Conservation (phyloP, 305 asterid genomes). For the Fraxinus angustifolia region DNA sequence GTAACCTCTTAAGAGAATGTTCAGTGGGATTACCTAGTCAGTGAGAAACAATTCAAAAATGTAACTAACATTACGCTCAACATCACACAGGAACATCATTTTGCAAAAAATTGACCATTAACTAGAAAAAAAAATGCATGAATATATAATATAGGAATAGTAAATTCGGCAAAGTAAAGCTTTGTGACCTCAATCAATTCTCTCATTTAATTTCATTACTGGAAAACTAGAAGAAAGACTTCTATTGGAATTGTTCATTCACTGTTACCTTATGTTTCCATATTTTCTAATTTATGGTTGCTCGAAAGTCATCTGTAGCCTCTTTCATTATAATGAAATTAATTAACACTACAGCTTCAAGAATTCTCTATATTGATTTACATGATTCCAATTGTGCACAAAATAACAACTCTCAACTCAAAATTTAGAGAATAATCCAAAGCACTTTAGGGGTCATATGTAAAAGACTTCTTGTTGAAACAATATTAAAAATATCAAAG, state of each 20-base stretch:
- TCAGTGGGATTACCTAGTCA: not conserved
- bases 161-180: not conserved
- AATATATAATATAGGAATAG: not conserved
- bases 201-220: not conserved
- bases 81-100: not conserved
- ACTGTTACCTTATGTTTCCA: not conserved
- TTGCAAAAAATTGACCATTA: not conserved
- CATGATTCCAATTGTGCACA: not conserved
- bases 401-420: not conserved
- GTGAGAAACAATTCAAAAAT: not conserved
- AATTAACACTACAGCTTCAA: not conserved
- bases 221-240: not conserved
- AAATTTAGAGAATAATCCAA: not conserved
- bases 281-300: not conserved
- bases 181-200: not conserved
- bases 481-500: not conserved
- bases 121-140: not conserved
- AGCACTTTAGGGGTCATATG: not conserved
- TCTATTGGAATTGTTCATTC: not conserved
- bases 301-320: not conserved
- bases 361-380: conserved; percentile 5
- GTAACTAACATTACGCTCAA: not conserved
- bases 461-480: not conserved
- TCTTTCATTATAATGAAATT: not conserved
- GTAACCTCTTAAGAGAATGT: not conserved